Percentiles rank a stretch among this genome's conserved stretches.
These are phyloP conservation scores for Phylloporus scabripes DNA, from an alignment of 768 basidiomycete species.

Conservation along the genomic window DNA sequence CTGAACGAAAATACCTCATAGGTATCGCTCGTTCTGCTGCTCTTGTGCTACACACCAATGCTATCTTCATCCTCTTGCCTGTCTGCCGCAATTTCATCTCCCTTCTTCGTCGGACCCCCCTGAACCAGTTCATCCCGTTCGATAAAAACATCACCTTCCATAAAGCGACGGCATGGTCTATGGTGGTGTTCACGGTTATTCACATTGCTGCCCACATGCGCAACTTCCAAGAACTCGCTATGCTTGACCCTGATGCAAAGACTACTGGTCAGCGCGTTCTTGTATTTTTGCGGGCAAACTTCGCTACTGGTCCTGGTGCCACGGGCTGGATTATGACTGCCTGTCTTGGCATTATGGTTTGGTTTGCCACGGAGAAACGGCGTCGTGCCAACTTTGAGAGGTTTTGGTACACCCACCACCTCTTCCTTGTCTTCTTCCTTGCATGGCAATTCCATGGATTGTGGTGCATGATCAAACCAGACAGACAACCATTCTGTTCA, in stretches of 20 bases:
- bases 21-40: constrained; percentile 87
- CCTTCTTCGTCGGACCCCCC: constrained; percentile 74
- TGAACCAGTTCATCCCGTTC: constrained; percentile 86
- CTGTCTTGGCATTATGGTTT: constrained; percentile 73
- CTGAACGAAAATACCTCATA: constrained; percentile 24
- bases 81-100: constrained; percentile 96
- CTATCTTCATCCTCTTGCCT: constrained; percentile 90
- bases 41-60: constrained; percentile 85
- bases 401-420: constrained; percentile 87
- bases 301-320: constrained; percentile 72
- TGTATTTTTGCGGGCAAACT: constrained; percentile 76
- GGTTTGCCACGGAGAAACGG: constrained; percentile 77
- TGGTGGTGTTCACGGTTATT: constrained; percentile 68
- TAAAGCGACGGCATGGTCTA: constrained; percentile 88
- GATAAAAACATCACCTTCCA: constrained; percentile 92
- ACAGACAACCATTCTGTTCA: constrained; percentile 83
- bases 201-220: constrained; percentile 84
- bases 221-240: constrained; percentile 69
- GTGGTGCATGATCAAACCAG: constrained; percentile 96
- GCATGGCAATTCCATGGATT: constrained; percentile 93
- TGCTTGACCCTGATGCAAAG: constrained; percentile 47
- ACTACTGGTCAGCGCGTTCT: constrained; percentile 50
- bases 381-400: constrained; percentile 75
- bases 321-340: constrained; percentile 89
- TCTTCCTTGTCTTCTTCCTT: constrained; percentile 91